Conservation (phyloP, 345 rosid species). For the Aquilaria sinensis region DNA sequence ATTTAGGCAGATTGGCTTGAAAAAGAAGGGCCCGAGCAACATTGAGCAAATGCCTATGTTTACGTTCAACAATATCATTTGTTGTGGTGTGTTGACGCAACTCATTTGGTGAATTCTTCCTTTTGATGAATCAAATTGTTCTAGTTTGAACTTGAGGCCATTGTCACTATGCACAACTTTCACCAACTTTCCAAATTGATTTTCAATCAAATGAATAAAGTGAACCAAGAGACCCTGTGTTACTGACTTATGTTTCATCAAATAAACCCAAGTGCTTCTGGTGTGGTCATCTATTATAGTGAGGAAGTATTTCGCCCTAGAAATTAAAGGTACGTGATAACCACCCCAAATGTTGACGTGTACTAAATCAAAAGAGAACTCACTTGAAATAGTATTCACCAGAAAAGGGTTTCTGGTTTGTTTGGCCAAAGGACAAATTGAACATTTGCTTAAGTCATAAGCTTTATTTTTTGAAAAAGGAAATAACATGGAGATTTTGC, state of each 20-base stretch:
- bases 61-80: conserved; percentile 5
- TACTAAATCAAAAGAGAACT: not conserved
- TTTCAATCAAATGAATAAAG: not conserved
- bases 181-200: not conserved
- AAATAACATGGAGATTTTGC: too few species aligned
- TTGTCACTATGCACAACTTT: not conserved
- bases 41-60: not conserved
- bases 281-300: too few species aligned
- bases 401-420: not conserved
- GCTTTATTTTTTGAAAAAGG: too few species aligned
- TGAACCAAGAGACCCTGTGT: not conserved
- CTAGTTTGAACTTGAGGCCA: not conserved
- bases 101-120: not conserved
- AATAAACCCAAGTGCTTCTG: too few species aligned
- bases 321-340: too few species aligned
- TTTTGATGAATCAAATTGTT: not conserved
- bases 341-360: not conserved
- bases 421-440: not conserved
- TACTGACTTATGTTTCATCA: not conserved
- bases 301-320: too few species aligned
- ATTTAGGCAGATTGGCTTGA: not conserved
- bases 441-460: too few species aligned
- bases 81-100: conserved; percentile 4
- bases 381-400: not conserved
- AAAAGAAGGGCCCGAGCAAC: conserved; percentile 1